Conservation (phyloP, 345 rosid species). For the Bruguiera sexangula region DNA sequence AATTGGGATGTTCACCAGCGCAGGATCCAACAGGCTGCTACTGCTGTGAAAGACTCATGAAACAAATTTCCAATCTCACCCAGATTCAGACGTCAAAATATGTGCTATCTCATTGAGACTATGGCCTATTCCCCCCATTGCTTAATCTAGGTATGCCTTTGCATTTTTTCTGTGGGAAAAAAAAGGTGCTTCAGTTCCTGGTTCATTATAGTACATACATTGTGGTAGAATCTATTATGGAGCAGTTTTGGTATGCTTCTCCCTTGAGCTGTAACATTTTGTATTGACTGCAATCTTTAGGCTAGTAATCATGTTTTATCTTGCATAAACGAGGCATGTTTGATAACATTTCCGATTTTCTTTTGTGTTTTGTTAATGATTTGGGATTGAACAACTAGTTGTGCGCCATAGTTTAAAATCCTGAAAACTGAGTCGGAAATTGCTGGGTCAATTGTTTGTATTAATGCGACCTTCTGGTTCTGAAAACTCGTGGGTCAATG, state of each 20-base stretch:
- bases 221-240: not conserved
- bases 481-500: not conserved
- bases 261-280: conserved; percentile 5
- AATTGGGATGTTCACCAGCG: conserved; percentile 95
- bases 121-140: conserved; percentile 17
- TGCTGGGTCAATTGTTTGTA: conserved; percentile 7
- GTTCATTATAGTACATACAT: not conserved
- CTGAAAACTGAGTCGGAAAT: conserved; percentile 12
- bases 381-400: not conserved
- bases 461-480: not conserved
- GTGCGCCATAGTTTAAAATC: not conserved
- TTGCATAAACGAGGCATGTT: not conserved
- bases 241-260: not conserved
- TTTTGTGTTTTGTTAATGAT: not conserved
- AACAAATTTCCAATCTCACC: not conserved
- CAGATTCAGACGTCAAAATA: conserved; percentile 1
- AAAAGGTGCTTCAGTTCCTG: conserved; percentile 3
- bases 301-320: not conserved
- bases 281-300: not conserved
- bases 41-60: conserved; percentile 41
- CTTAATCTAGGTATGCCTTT: conserved; percentile 12
- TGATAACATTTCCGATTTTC: not conserved
- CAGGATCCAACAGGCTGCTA: conserved; percentile 51
- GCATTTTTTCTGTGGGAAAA: conserved; percentile 1
- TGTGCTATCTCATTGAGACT: conserved; percentile 4